Base-by-base conservation (phyloP, 371 early-diverging fungal species). In the Chytridium lagenaria region DNA sequence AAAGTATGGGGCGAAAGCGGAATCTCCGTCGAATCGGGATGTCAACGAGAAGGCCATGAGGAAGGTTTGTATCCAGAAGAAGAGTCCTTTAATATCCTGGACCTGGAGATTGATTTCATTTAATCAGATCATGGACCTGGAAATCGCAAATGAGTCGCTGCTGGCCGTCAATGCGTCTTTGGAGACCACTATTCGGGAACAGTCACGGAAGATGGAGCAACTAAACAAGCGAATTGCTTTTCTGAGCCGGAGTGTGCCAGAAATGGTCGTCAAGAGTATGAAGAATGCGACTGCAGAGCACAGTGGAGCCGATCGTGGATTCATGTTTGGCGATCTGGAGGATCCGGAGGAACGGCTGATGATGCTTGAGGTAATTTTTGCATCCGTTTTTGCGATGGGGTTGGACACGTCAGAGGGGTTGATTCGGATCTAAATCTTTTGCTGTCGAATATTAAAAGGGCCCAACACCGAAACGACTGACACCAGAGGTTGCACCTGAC, bases 31-130 rank as follows among this genome's bases (percentile, higher is more conserved):
- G 15, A 38, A 31, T 7, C 76, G 76, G 66, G 36, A 79, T 38
- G 82, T 77, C 28, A 82, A 82, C 70, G 80, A 82, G n/a, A 64
- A 75, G 40, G 82, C 80, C 28, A 44, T 77, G 36, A 75, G 82
- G 26, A 82, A 79, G 76, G 78, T 78, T 33, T 44, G 7, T 44
- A 19, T 19, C 12, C 7, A 44, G 7, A n/a, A n/a, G n/a, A n/a
- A n/a, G n/a, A n/a, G n/a, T n/a, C n/a, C n/a, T n/a, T n/a, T 44
- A 55, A 82, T 78, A 83, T 83, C 50, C 78, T 81, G 80, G 84
- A 84, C 57, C 70, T 84, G 15, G 84, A 84, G 66, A 81, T 84
- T 59, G 76, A n/a, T n/a, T 44, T 44, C 19, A 19, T 19, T 7
- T 12, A 44, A 12, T 44, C 65, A 82, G 80, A 83, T 83, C 50